These are phyloP conservation scores for Kodamaea fungicola DNA, from an alignment of 1,139 yeast species.

Conservation along the genomic window DNA sequence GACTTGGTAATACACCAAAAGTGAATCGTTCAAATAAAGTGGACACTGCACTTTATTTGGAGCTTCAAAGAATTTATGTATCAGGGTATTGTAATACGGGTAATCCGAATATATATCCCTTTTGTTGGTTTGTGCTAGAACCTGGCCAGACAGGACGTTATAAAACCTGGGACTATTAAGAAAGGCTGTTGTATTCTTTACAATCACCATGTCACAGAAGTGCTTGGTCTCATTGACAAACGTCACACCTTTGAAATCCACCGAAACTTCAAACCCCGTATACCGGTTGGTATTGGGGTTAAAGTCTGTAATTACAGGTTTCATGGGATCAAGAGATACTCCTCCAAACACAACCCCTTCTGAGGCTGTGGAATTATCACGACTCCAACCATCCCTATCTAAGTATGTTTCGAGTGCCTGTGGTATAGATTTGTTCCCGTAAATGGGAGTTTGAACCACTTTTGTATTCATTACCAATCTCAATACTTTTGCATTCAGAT, in stretches of 20 bases:
- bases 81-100: background rate
- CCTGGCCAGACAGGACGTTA: background rate
- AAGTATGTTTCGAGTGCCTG: background rate
- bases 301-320: slow-evolving; percentile 35
- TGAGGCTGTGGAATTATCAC: background rate
- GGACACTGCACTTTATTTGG: slow-evolving; percentile 34
- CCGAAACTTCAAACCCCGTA: slow-evolving; percentile 47
- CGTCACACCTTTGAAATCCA: slow-evolving; percentile 42
- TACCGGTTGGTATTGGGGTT: slow-evolving; percentile 42
- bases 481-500: slow-evolving; percentile 28
- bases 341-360: slow-evolving; percentile 2
- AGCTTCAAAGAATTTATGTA: background rate
- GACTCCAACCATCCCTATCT: background rate
- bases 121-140: background rate
- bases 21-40: slow-evolving; percentile 36
- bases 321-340: slow-evolving; percentile 4
- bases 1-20: slow-evolving; percentile 37
- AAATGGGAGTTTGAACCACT: slow-evolving; percentile 13
- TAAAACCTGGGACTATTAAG: slow-evolving; percentile 23
- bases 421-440: background rate
- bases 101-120: background rate
- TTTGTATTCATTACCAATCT: slow-evolving; percentile 39
- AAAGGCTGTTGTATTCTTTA: slow-evolving; percentile 30
- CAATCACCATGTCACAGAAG: slow-evolving; percentile 46
- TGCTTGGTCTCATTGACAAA: slow-evolving; percentile 37